phyloP scores from a whole-genome alignment of 257 asterid genomes.

The Ocimum tenuiflorum region DNA sequence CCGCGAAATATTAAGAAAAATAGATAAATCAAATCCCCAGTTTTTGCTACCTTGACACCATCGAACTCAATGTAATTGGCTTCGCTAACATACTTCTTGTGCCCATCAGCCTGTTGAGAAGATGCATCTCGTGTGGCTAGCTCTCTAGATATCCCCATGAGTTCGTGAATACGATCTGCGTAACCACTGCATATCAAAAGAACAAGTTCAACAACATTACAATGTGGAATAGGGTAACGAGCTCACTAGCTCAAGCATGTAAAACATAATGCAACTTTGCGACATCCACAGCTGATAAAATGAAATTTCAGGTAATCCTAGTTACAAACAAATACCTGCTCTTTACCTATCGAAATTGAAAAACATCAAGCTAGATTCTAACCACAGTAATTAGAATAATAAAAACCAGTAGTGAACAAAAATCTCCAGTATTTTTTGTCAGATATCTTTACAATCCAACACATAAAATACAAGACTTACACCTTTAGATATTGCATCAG shows the following conservation, averaged over 20 bases:
- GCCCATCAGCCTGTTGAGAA: slow-evolving; percentile 64
- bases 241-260: slow-evolving; percentile 11
- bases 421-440: slow-evolving; percentile 12
- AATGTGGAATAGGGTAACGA: background rate
- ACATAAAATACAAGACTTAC: background rate
- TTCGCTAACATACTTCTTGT: slow-evolving; percentile 80
- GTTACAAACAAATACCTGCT: slow-evolving; percentile 1
- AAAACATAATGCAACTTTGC: background rate
- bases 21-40: slow-evolving; percentile 12
- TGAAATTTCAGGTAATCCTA: background rate
- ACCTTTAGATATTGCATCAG: background rate
- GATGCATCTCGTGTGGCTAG: slow-evolving; percentile 61
- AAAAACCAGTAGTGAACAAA: background rate
- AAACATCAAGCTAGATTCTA: background rate
- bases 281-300: slow-evolving; percentile 3
- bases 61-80: slow-evolving; percentile 94
- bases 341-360: background rate
- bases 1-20: slow-evolving; percentile 18
- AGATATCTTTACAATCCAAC: background rate
- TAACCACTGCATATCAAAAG: slow-evolving; percentile 72
- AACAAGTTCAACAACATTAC: slow-evolving; percentile 6
- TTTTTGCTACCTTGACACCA: slow-evolving; percentile 67
- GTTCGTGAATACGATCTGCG: slow-evolving; percentile 98
- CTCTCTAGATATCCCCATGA: slow-evolving; percentile 79
- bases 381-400: background rate